Percentiles rank a stretch among this genome's conserved stretches.
phyloP scores from a whole-genome alignment of 345 rosid genomes.

The Theobroma cacao region DNA sequence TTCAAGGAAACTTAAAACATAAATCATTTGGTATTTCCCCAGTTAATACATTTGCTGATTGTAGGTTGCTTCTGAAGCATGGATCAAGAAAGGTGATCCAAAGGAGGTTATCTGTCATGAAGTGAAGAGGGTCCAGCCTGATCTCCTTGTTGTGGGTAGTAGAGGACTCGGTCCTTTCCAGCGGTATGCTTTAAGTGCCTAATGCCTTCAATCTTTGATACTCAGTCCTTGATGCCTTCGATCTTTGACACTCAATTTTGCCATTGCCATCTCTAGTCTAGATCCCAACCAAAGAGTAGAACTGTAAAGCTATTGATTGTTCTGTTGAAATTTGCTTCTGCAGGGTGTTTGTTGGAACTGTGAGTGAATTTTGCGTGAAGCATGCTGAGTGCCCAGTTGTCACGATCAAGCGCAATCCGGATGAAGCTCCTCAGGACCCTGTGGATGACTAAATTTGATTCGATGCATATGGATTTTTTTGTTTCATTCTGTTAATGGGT shows the following conservation, averaged over 20 bases:
- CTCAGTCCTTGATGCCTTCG: no score
- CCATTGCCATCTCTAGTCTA: no score
- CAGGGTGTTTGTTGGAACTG: conserved; percentile 97
- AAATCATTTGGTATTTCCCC: not conserved
- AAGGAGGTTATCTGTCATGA: conserved; percentile 85
- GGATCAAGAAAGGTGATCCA: conserved; percentile 92
- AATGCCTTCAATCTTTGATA: not conserved
- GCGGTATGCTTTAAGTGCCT: conserved; percentile 50
- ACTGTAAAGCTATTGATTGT: not conserved
- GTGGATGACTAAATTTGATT: conserved; percentile 61
- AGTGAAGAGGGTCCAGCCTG: conserved; percentile 75
- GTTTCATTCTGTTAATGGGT: conserved; percentile 4
- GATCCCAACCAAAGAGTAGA: no score
- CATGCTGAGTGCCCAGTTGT: conserved; percentile 95
- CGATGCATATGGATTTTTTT: not conserved
- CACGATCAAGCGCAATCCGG: conserved; percentile 77
- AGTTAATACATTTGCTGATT: conserved; percentile 4
- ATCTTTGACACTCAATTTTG: not conserved
- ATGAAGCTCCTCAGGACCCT: conserved; percentile 88
- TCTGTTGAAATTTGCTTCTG: conserved; percentile 8
- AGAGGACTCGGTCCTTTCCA: conserved; percentile 95
- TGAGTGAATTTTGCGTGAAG: conserved; percentile 93
- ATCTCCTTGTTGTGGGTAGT: conserved; percentile 85
- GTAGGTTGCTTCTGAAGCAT: conserved; percentile 83
- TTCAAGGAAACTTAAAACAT: not conserved